These are phyloP conservation scores for Kingdonia uniflora DNA, from an alignment of 164 flowering plant genomes.

Conservation along the genomic window DNA sequence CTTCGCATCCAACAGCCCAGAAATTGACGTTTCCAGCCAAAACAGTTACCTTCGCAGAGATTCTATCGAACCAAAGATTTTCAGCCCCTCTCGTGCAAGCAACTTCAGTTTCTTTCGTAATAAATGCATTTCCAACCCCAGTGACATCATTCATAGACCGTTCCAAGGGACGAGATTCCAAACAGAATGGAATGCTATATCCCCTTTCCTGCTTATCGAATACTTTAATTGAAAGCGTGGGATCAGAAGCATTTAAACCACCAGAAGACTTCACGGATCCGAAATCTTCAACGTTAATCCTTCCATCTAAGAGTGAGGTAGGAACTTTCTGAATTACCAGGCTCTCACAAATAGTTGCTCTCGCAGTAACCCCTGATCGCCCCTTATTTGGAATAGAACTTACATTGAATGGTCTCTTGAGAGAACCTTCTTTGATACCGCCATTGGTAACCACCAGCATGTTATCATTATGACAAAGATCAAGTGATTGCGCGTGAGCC, in stretches of 20 bases:
- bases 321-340: slow-evolving; percentile 84
- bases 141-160: slow-evolving; percentile 66
- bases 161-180: slow-evolving; percentile 80
- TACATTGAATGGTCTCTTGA: slow-evolving; percentile 32
- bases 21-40: slow-evolving; percentile 96
- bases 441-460: slow-evolving; percentile 25
- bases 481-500: slow-evolving; percentile 28
- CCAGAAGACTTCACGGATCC: slow-evolving; percentile 28
- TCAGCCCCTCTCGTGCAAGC: slow-evolving; percentile 52
- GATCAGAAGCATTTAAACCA: slow-evolving; percentile 19
- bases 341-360: slow-evolving; percentile 67
- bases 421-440: slow-evolving; percentile 31
- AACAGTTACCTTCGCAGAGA: slow-evolving; percentile 74
- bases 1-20: slow-evolving; percentile 98
- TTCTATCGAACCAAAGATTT: slow-evolving; percentile 88
- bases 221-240: slow-evolving; percentile 56
- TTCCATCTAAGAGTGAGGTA: slow-evolving; percentile 37
- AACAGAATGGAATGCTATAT: slow-evolving; percentile 45
- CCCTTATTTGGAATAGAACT: slow-evolving; percentile 40
- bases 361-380: slow-evolving; percentile 66
- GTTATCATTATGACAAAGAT: slow-evolving; percentile 33
- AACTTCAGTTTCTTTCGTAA: slow-evolving; percentile 75
- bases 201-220: slow-evolving; percentile 65
- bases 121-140: slow-evolving; percentile 45
- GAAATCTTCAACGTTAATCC: slow-evolving; percentile 38